phyloP scores from a whole-genome alignment of 1,139 yeast genomes.

The Yamadazyma jaroonii region DNA sequence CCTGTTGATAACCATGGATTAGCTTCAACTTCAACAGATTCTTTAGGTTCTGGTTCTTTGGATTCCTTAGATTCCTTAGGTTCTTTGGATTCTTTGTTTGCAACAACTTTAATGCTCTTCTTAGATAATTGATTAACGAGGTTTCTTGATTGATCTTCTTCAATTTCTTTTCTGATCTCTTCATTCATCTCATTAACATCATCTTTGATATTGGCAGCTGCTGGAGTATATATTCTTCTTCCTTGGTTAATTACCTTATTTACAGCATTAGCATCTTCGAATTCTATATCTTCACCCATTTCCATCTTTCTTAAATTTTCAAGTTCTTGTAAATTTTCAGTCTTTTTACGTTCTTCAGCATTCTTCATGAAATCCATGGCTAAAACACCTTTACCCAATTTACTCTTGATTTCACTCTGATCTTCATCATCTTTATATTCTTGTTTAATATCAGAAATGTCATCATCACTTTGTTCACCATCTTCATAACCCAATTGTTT shows the following conservation, averaged over 20 bases:
- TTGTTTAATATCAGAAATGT: slow-evolving; percentile 50
- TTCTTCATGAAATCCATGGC: slow-evolving; percentile 94
- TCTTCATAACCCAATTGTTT: slow-evolving; percentile 71
- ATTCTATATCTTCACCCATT: slow-evolving; percentile 39
- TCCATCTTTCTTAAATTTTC: slow-evolving; percentile 48
- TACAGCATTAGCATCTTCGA: slow-evolving; percentile 30
- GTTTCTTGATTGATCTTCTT: slow-evolving; percentile 52
- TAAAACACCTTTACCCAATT: slow-evolving; percentile 80
- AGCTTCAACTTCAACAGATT: slow-evolving; percentile 17
- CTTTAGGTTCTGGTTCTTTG: not conserved
- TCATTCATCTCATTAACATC: slow-evolving; percentile 43
- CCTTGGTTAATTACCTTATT: slow-evolving; percentile 66
- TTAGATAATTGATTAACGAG: slow-evolving; percentile 39
- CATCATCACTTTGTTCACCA: slow-evolving; percentile 51
- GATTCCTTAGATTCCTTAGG: slow-evolving; percentile 18
- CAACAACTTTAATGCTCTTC: slow-evolving; percentile 4
- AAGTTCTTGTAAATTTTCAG: slow-evolving; percentile 53
- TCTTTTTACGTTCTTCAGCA: slow-evolving; percentile 67
- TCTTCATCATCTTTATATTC: slow-evolving; percentile 36
- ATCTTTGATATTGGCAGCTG: slow-evolving; percentile 44
- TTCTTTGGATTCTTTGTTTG: slow-evolving; percentile 8
- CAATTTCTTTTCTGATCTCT: slow-evolving; percentile 46
- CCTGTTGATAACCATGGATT: slow-evolving; percentile 72
- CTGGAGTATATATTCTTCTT: slow-evolving; percentile 80
- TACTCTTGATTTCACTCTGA: slow-evolving; percentile 31